Percentiles rank a stretch among this genome's conserved stretches.
phyloP scores from a whole-genome alignment of 108 stramenopile species.

The Stephanodiscus minutulus region DNA sequence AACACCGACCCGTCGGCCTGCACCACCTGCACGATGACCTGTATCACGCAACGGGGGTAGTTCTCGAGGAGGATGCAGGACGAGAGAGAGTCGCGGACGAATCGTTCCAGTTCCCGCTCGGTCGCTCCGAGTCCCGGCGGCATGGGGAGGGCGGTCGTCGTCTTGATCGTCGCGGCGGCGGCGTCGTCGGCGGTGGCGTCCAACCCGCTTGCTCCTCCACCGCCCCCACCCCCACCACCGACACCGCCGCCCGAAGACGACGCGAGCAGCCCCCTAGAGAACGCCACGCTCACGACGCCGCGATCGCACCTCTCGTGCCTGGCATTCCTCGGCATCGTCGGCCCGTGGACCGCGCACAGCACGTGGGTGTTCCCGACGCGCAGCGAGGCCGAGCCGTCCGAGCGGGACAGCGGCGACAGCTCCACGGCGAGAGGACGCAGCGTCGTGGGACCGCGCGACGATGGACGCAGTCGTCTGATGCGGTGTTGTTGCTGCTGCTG shows the following conservation, averaged over 20 bases:
- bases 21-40: conserved; percentile 74
- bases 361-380: conserved; percentile 84
- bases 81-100: conserved; percentile 56
- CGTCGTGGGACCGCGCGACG: conserved; percentile 32
- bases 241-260: conserved; percentile 20
- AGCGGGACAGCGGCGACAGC: conserved; percentile 73
- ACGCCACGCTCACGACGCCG: conserved; percentile 69
- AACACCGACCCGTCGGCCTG: conserved; percentile 77
- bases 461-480: neutral
- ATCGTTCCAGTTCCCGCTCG: conserved; percentile 62
- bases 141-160: conserved; percentile 5
- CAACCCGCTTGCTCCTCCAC: conserved; percentile 4
- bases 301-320: conserved; percentile 55
- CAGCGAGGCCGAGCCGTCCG: conserved; percentile 88
- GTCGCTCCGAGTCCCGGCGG: conserved; percentile 49
- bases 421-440: conserved; percentile 88
- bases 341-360: conserved; percentile 87
- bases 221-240: conserved; percentile 2
- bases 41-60: conserved; percentile 73
- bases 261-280: conserved; percentile 56
- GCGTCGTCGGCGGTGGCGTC: neutral
- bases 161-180: conserved; percentile 4
- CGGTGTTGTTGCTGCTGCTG: neutral
- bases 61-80: conserved; percentile 53
- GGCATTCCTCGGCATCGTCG: conserved; percentile 73